Evolutionary conservation across 768 basidiomycete genomes (phyloP), one percentile per base, ranked within the genome.

Genomic region (Lactarius deliciosus): DNA sequence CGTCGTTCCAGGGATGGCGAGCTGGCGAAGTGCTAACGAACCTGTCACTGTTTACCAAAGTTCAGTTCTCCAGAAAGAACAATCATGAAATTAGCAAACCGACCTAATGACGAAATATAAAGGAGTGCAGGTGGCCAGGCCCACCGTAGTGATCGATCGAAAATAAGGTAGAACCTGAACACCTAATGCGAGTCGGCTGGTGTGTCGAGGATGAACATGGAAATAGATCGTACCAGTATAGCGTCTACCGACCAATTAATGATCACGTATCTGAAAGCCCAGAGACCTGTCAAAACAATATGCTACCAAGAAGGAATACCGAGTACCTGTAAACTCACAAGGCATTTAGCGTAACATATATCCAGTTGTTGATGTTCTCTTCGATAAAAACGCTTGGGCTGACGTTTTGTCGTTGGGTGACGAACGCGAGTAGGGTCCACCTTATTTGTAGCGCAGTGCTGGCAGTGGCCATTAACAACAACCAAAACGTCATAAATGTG

Each of bases 171-270:
- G 47, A 68, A 63, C 22, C 66, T 55, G 61, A 59, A 59, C 30
- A 68, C 32, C 61, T 69, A 43, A 16, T 18, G 2, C 57, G 45
- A 30, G 41, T 58, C 6, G 45, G 22, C 13, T 25, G 53, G 34
- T 38, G 20, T 4, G 41, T 10, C 20, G 38, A 11, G 9, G 30
- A 11, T 13, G 47, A 43, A 8, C 40, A 25, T 16, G 32, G 40
- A 13, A 6, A 25, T 40, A 20, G 7, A 8, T 34, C 61, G 20
- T 68, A 76, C 76, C 60, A 77, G 40, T 34, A 76, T 59, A 18
- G 71, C 73, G 47, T 77, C 76, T 13, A 71, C 67, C 1, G 73
- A 60, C 76, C 75, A 76, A 61, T 73, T 77, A 54, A 76, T 61
- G 18, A 69, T 47, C 2, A 77, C 58, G 61, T 75, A 75, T 64